Base-by-base conservation (phyloP, 306 rosid species). In the Acacia acuminata region DNA sequence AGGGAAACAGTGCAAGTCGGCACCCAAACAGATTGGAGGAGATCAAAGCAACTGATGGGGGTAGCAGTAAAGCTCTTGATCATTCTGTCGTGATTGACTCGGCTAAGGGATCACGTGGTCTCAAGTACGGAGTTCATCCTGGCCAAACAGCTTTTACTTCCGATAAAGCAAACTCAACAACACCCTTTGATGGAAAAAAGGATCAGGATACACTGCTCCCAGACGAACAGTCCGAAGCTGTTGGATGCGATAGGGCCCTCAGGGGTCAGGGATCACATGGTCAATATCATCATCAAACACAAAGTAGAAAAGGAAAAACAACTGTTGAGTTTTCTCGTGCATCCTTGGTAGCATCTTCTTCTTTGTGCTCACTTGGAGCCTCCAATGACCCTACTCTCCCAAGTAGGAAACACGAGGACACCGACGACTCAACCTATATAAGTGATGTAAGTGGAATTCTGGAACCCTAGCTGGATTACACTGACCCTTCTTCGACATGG, bases 331-430 rank as follows among this genome's bases (percentile, higher is more conserved):
- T 40, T 7, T 76, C 61, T 27, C 22, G 51, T 40, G 82, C 78
- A 53, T 77, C 72, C 22, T 50, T 77, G 36, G 36, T 56, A n/a
- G 30, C 67, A 34, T 83, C 89, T 64, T 68, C 90, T 72, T 85
- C 86, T 72, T 82, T 73, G 30, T 78, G 86, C 67, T 89, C 92
- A 0, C 83, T 87, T 81, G 92, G 82, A 85, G 90, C 90, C 73
- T 89, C 92, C 9, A 87, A 87, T 30, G 67, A 85, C 34, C 84
- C 86, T 72, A 75, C 73, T 34, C 34, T 75, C 70, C 17, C 66
- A 56, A 43, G 63, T 27, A 76, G 51, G 79, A 73, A 77, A 48
- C 73, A 80, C 63, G 88, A 84, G 56, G 84, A 86, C 65, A 86
- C 79, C 19, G 82, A 89, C 75, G 84, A 78, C 38, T 85, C 90